Percentiles rank a stretch among this genome's conserved stretches.
Conservation (phyloP, 805 yeast genomes). For the Cyberlindnera suaveolens region DNA sequence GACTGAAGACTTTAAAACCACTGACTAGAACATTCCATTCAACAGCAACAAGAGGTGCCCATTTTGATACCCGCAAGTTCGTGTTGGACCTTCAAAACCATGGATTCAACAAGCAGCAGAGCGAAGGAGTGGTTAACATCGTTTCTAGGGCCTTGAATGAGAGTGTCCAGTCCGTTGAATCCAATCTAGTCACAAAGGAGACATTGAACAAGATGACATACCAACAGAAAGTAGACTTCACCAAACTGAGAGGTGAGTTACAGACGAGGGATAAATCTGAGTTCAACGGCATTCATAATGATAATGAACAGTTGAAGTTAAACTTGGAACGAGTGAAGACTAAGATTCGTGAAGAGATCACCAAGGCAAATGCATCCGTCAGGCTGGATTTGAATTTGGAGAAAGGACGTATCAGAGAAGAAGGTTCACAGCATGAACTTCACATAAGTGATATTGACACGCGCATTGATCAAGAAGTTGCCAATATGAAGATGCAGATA, state of each 20-base stretch:
- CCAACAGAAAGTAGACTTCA: constrained; percentile 95
- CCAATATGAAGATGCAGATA: constrained; percentile 91
- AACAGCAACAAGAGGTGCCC: constrained; percentile 5
- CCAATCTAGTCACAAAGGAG: constrained; percentile 80
- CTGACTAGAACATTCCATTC: constrained; percentile 2
- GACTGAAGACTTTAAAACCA: neutral
- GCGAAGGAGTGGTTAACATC: constrained; percentile 71
- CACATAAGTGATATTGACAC: constrained; percentile 94
- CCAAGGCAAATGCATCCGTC: constrained; percentile 85
- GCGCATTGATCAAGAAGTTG: constrained; percentile 89
- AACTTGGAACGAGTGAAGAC: constrained; percentile 85
- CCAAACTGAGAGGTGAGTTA: constrained; percentile 86
- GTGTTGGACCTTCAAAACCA: constrained; percentile 34
- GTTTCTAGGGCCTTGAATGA: constrained; percentile 73
- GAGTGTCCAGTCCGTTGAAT: constrained; percentile 68
- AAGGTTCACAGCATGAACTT: constrained; percentile 84
- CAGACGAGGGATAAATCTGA: constrained; percentile 85
- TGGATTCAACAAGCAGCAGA: constrained; percentile 72
- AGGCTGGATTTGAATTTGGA: constrained; percentile 87
- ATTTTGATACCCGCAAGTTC: constrained; percentile 24
- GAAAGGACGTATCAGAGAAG: constrained; percentile 93
- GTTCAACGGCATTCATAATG: constrained; percentile 72
- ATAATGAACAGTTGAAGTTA: constrained; percentile 76
- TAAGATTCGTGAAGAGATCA: constrained; percentile 82
- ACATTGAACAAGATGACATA: constrained; percentile 78